Evolutionary conservation across 345 rosid species (phyloP).

Genomic region (Gossypium anomalum): DNA sequence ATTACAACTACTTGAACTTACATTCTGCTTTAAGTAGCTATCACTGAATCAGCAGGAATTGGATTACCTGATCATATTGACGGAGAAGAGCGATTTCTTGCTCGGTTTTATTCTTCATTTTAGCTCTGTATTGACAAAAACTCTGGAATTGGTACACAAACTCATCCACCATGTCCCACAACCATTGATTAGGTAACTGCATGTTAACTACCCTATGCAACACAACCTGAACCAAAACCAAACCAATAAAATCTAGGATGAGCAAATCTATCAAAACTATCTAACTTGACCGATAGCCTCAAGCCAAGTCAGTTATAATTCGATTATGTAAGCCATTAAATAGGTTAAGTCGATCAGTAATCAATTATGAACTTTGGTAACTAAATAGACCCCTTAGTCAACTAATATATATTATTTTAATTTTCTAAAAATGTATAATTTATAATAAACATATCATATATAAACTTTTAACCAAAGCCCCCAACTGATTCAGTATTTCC

Average conservation of each 20-base stretch:
- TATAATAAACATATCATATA: too few relatives aligned
- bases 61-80: slow-evolving; percentile 65
- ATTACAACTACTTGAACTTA: neutral
- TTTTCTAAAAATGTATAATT: too few relatives aligned
- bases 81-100: slow-evolving; percentile 76
- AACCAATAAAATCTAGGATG: neutral
- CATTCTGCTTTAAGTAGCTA: neutral
- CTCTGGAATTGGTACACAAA: slow-evolving; percentile 97
- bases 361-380: too few relatives aligned
- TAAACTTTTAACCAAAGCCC: too few relatives aligned
- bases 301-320: too few relatives aligned
- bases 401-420: too few relatives aligned
- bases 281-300: too few relatives aligned
- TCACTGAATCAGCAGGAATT: neutral
- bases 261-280: too few relatives aligned
- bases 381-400: too few relatives aligned
- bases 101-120: slow-evolving; percentile 89
- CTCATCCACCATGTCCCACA: slow-evolving; percentile 99
- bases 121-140: slow-evolving; percentile 91
- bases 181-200: slow-evolving; percentile 97
- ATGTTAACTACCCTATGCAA: slow-evolving; percentile 92
- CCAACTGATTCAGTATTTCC: too few relatives aligned
- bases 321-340: too few relatives aligned
- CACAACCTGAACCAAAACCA: slow-evolving; percentile 49
- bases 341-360: too few relatives aligned